A percentile compares a stretch with the other conserved stretches of the same genome.
phyloP scores from a whole-genome alignment of 2,329 filamentous ascomycete genomes.

The Cladophialophora psammophila region DNA sequence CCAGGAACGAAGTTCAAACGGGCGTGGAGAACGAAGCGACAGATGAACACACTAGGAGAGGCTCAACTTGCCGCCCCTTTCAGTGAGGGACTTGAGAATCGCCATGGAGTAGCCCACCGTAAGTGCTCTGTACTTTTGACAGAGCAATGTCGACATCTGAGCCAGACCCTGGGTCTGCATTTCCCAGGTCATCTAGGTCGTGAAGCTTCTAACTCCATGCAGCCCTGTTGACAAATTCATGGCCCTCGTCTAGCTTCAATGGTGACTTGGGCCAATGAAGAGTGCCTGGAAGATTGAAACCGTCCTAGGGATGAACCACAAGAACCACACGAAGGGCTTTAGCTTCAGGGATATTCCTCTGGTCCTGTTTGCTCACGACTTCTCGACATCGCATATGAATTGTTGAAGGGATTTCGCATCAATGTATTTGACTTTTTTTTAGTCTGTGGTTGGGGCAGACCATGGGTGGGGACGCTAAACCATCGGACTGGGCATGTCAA shows the following conservation, averaged over 20 bases:
- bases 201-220: background rate
- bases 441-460: background rate
- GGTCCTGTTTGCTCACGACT: background rate
- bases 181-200: background rate
- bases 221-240: background rate
- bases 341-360: background rate
- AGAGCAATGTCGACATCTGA: background rate
- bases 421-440: background rate
- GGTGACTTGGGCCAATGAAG: background rate
- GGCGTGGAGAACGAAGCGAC: background rate
- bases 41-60: background rate
- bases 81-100: background rate
- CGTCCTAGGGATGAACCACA: background rate
- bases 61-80: background rate
- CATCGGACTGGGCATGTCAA: background rate
- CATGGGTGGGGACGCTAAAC: background rate
- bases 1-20: background rate
- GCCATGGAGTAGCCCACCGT: background rate
- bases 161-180: background rate
- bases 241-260: background rate
- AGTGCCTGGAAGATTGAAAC: background rate
- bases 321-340: background rate
- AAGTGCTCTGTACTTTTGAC: background rate
- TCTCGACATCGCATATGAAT: background rate
- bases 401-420: background rate